Percentiles rank a stretch among this genome's conserved stretches.
These are phyloP conservation scores for Paracoccidioides lutzii DNA, from an alignment of 2,329 filamentous ascomycete species.

Conservation along the genomic window DNA sequence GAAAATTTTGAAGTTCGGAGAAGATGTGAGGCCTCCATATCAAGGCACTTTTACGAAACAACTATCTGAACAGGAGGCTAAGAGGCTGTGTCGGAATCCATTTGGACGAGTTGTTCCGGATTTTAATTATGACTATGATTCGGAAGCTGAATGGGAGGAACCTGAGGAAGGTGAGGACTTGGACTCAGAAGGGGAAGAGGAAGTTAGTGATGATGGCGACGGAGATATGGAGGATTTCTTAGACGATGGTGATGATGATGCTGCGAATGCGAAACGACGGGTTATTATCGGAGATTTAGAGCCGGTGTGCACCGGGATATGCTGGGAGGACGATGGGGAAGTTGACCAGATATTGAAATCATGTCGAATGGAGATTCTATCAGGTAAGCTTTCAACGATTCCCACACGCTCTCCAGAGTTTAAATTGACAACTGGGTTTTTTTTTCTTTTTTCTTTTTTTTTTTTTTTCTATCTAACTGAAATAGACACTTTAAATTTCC, in stretches of 20 bases:
- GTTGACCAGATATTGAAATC: slow-evolving; percentile 39
- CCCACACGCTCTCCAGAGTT: background rate
- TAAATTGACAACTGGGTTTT: background rate
- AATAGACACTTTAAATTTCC: slow-evolving; percentile 34
- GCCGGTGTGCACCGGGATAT: slow-evolving; percentile 66
- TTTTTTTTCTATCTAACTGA: background rate
- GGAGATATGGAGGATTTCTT: slow-evolving; percentile 84
- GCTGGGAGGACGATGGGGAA: slow-evolving; percentile 56
- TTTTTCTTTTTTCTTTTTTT: too few relatives aligned
- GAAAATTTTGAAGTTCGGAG: slow-evolving; percentile 47
- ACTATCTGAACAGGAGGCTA: slow-evolving; percentile 27
- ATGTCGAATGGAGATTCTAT: slow-evolving; percentile 63
- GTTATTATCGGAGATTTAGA: slow-evolving; percentile 54
- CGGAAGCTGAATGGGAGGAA: slow-evolving; percentile 54
- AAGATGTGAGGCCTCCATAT: slow-evolving; percentile 51
- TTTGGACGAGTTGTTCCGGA: slow-evolving; percentile 39
- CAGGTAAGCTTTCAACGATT: slow-evolving; percentile 40
- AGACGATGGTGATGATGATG: slow-evolving; percentile 66
- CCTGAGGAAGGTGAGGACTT: slow-evolving; percentile 61
- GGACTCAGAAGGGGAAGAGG: slow-evolving; percentile 50
- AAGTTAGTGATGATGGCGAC: slow-evolving; percentile 51
- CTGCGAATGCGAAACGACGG: slow-evolving; percentile 44
- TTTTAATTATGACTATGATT: slow-evolving; percentile 53
- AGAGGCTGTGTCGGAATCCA: slow-evolving; percentile 42
- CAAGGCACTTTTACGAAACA: slow-evolving; percentile 47